phyloP scores from a whole-genome alignment of 148 eudicot species.

The Oxyria digyna region DNA sequence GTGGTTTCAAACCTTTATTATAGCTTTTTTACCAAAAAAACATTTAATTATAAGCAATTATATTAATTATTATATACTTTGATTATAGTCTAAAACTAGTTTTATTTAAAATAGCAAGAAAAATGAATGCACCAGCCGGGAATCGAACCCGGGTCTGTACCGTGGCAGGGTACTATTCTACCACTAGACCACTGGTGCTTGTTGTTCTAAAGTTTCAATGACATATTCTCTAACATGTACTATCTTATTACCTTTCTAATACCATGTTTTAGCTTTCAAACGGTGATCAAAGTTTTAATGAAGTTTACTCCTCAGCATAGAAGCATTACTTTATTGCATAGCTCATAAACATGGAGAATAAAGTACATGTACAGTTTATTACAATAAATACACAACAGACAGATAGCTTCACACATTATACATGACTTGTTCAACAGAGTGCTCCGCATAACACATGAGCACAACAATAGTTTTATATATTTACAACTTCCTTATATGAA shows the following conservation, averaged over 20 bases:
- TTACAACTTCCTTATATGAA: background rate
- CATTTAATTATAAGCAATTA: too few relatives aligned
- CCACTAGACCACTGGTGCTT: slow-evolving; percentile 29
- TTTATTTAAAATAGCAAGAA: too few relatives aligned
- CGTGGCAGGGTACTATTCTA: slow-evolving; percentile 78
- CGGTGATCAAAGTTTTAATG: too few relatives aligned
- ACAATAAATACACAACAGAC: background rate
- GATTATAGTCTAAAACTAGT: too few relatives aligned
- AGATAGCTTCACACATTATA: background rate
- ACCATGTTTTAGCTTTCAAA: too few relatives aligned
- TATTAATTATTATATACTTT: too few relatives aligned
- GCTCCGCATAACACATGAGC: background rate
- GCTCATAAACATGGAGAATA: background rate
- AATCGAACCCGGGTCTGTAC: slow-evolving; percentile 41
- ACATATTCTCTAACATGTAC: too few relatives aligned
- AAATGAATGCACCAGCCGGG: slow-evolving; percentile 15
- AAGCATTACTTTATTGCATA: background rate
- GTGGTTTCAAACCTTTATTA: too few relatives aligned
- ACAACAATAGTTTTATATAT: background rate
- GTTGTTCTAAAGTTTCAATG: too few relatives aligned
- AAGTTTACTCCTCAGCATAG: too few relatives aligned
- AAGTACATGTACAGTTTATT: background rate
- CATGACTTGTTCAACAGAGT: background rate
- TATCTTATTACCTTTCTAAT: too few relatives aligned
- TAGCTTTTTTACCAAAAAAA: too few relatives aligned